Evolutionary conservation across 2,329 filamentous ascomycete species (phyloP), one percentile per base, ranked within the genome.

Genomic region (Raffaelea arxii): DNA sequence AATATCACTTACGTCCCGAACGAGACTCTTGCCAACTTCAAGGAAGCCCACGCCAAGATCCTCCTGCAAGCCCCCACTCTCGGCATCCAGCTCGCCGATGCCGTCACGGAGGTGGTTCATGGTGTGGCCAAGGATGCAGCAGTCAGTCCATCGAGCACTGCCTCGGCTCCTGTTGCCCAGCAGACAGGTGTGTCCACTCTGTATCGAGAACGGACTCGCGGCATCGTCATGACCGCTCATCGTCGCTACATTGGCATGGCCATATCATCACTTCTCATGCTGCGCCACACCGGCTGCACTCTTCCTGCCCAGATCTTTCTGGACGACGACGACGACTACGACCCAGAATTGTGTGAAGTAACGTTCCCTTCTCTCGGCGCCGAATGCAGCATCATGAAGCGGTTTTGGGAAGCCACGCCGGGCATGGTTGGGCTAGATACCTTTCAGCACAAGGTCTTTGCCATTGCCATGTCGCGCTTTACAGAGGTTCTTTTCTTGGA

Each of bases 401-500:
- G 60, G 21, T 52, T 63, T 25, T 58, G 55, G 38, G 53, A 46
- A 19, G 50, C 46, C 1, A 55, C 50, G 36, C 52, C 49, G 4
- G 14, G 23, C 14, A 49, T 53, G 43, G 51, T 54, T 12, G 41
- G 43, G 22, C 53, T 63, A 7, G 62, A 68, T 46, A 62, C 69
- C 41, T 77, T 68, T 55, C 75, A 80, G 54, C 71, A 72, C 62
- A 79, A 80, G 56, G 65, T 72, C 32, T 71, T 78, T 51, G 65
- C 75, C 4, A 68, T 80, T 18, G 62, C 80, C 3, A 72, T 78
- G 51, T 78, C 76, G 1, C 72, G 74, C 4, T 80, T 78, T 52
- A 71, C 78, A 55, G 67, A 78, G 45, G 67, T 77, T 11, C 63
- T 80, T 18, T 78, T 76, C 59, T 69, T 80, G 55, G 77, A 80